A percentile compares a stretch with the other conserved stretches of the same genome.
These are phyloP conservation scores for Angomonas ambiguus DNA, from an alignment of 208 protist species.

Conservation along the genomic window DNA sequence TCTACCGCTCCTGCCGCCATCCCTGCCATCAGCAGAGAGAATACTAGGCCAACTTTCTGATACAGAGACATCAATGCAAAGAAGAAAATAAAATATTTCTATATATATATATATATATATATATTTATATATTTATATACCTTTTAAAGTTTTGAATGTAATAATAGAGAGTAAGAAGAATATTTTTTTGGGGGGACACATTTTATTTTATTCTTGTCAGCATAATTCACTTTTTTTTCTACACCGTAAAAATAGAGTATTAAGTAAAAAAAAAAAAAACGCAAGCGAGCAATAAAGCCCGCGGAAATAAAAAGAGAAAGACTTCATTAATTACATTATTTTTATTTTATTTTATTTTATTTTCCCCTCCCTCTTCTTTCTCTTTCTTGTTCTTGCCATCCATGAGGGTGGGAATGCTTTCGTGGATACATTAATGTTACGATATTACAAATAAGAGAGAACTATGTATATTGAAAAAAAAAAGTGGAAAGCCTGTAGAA, in stretches of 20 bases:
- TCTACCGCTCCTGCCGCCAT: background rate
- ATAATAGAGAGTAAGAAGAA: too few species aligned
- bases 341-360: background rate
- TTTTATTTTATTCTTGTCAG: background rate
- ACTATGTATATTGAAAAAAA: background rate
- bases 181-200: too few species aligned
- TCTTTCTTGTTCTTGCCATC: background rate
- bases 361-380: background rate
- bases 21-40: slow-evolving; percentile 1
- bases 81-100: too few species aligned
- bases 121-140: too few species aligned
- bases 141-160: too few species aligned
- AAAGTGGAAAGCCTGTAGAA: slow-evolving; percentile 1
- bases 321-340: background rate
- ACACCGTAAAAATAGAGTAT: background rate
- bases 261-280: background rate
- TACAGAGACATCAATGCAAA: too few species aligned
- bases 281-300: background rate
- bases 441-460: slow-evolving; percentile 9
- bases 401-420: background rate
- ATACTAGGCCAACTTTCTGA: too few species aligned
- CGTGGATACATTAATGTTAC: slow-evolving; percentile 1
- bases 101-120: too few species aligned
- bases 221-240: slow-evolving; percentile 2
- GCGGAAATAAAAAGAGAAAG: slow-evolving; percentile 7